Percentiles rank a stretch among this genome's conserved stretches.
phyloP scores from a whole-genome alignment of 2,329 filamentous ascomycete genomes.

The Botrytis pseudocinerea region DNA sequence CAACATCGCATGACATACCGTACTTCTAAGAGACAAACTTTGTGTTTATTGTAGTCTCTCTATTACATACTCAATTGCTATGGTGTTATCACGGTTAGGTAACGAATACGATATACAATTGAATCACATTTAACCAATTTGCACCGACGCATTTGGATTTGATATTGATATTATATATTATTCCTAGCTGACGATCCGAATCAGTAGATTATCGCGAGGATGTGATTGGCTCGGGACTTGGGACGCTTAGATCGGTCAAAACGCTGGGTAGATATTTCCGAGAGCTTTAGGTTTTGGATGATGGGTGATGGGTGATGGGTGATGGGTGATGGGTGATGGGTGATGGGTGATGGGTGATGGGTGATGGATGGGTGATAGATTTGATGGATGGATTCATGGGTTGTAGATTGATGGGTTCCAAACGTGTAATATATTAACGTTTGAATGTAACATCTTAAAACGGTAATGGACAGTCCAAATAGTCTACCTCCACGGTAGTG shows the following conservation, averaged over 20 bases:
- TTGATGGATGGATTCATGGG: background rate
- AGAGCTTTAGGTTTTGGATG: background rate
- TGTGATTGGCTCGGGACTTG: conserved; percentile 6
- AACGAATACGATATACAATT: background rate
- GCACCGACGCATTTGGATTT: background rate
- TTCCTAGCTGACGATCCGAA: conserved; percentile 3
- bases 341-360: too few species aligned
- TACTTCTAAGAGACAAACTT: background rate
- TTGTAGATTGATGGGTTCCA: background rate
- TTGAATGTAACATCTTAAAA: background rate
- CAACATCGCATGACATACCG: too few species aligned
- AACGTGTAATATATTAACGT: background rate
- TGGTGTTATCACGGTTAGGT: background rate
- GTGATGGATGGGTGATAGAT: background rate
- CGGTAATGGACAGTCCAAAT: background rate
- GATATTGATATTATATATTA: conserved; percentile 1
- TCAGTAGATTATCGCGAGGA: background rate
- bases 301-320: background rate
- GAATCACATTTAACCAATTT: background rate
- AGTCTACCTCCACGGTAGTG: conserved; percentile 7
- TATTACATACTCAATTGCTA: background rate
- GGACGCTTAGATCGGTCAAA: background rate
- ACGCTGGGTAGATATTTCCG: conserved; percentile 3
- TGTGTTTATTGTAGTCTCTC: background rate
- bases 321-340: background rate